Evolutionary conservation across 2,329 filamentous ascomycete species (phyloP).

Genomic region (Ophiostoma sp.): DNA sequence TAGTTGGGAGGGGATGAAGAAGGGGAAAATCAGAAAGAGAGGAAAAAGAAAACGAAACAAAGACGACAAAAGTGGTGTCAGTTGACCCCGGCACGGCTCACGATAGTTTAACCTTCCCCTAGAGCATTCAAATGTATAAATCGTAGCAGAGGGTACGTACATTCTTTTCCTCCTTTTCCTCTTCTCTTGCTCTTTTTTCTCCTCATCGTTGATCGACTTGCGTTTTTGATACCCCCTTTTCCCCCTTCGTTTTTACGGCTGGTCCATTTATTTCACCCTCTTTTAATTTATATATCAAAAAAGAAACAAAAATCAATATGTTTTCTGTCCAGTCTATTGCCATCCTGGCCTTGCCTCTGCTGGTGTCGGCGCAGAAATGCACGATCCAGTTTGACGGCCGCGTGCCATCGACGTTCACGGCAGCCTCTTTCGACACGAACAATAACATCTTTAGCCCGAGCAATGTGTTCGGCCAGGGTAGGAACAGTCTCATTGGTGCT

Average conservation of each 20-base stretch:
- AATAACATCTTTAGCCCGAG: constrained; percentile 51
- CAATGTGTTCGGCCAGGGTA: constrained; percentile 53
- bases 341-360: constrained; percentile 24
- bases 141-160: not conserved
- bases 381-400: constrained; percentile 50
- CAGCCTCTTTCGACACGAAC: constrained; percentile 44
- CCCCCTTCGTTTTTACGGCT: constrained; percentile 10
- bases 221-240: constrained; percentile 6
- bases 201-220: constrained; percentile 19
- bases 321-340: not conserved
- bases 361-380: constrained; percentile 37
- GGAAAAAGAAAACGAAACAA: not conserved
- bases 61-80: not conserved
- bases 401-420: constrained; percentile 41
- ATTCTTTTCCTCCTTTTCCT: too few species aligned
- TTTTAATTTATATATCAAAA: not conserved
- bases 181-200: not conserved
- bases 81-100: not conserved
- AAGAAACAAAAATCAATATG: constrained; percentile 13
- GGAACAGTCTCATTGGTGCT: constrained; percentile 1
- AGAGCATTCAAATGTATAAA: not conserved
- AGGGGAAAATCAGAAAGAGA: not conserved
- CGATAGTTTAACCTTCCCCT: not conserved
- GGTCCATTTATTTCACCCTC: constrained; percentile 15
- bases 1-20: not conserved